Conservation (phyloP, 1,139 yeast genomes). For the Wickerhamiella infanticola region DNA sequence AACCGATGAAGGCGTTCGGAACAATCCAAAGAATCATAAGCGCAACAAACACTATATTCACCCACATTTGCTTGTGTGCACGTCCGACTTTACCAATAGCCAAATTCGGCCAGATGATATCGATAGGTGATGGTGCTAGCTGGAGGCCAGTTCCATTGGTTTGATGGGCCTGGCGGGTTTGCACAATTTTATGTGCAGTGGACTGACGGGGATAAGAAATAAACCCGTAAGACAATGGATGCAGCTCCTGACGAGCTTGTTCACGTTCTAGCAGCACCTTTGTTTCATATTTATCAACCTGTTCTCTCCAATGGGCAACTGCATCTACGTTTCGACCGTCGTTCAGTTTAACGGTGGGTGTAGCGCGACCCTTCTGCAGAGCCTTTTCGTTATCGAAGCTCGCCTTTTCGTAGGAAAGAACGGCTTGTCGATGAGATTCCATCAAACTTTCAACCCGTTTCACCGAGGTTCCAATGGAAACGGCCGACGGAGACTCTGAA, state of each 20-base stretch:
- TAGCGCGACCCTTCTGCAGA: conserved; percentile 9
- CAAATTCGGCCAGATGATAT: conserved; percentile 27
- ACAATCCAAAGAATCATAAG: conserved; percentile 26
- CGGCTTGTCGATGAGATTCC: conserved; percentile 18
- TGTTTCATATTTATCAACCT: conserved; percentile 17
- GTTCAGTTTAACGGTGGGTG: conserved; percentile 1
- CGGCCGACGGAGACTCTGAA: conserved; percentile 3
- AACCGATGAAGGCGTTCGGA: conserved; percentile 30
- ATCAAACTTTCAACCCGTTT: conserved; percentile 19
- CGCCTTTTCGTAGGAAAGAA: conserved; percentile 18
- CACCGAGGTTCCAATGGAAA: conserved; percentile 23
- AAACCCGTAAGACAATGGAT: conserved; percentile 23
- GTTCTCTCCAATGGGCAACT: conserved; percentile 18
- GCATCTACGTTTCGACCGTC: conserved; percentile 18
- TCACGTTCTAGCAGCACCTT: conserved; percentile 19
- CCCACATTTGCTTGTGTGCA: conserved; percentile 22
- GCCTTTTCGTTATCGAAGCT: neutral
- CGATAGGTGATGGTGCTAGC: conserved; percentile 26
- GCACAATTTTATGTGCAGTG: conserved; percentile 20
- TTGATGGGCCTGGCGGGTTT: conserved; percentile 9
- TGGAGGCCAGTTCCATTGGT: conserved; percentile 13
- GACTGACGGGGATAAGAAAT: conserved; percentile 22
- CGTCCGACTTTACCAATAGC: conserved; percentile 20
- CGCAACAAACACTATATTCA: conserved; percentile 21
- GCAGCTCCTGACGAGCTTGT: conserved; percentile 5